Percentiles rank a stretch among this genome's conserved stretches.
These are phyloP conservation scores for Clathrospora elynae DNA, from an alignment of 2,329 filamentous ascomycete genomes.

Conservation along the genomic window DNA sequence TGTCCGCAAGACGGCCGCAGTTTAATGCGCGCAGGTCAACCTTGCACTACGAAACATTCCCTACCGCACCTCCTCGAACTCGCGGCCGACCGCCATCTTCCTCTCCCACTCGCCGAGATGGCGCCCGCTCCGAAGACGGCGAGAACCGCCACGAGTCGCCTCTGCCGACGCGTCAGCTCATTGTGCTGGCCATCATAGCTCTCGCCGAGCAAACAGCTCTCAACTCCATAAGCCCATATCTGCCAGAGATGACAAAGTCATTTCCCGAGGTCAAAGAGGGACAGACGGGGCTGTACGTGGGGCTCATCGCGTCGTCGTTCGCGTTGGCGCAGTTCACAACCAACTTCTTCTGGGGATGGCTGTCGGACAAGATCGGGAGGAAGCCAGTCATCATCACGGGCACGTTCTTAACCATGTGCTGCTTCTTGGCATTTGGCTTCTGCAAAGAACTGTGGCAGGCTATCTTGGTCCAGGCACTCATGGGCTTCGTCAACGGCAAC, in stretches of 20 bases:
- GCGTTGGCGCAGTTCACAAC: slow-evolving; percentile 90
- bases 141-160: slow-evolving; percentile 65
- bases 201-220: slow-evolving; percentile 94
- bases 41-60: slow-evolving; percentile 80
- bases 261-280: slow-evolving; percentile 78
- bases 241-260: slow-evolving; percentile 86
- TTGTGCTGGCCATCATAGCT: slow-evolving; percentile 83
- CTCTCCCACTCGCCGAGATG: slow-evolving; percentile 33
- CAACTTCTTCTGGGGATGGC: slow-evolving; percentile 88
- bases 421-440: slow-evolving; percentile 87
- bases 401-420: slow-evolving; percentile 78
- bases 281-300: slow-evolving; percentile 84
- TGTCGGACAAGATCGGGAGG: slow-evolving; percentile 77
- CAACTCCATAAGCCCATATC: slow-evolving; percentile 94
- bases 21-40: slow-evolving; percentile 55
- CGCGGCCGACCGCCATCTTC: slow-evolving; percentile 59
- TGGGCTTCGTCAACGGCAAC: slow-evolving; percentile 95
- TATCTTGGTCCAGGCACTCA: slow-evolving; percentile 80
- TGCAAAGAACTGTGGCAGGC: slow-evolving; percentile 83
- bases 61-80: slow-evolving; percentile 71
- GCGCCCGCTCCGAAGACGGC: slow-evolving; percentile 43
- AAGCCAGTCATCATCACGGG: slow-evolving; percentile 84
- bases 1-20: slow-evolving; percentile 42
- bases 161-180: slow-evolving; percentile 80
- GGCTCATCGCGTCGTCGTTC: slow-evolving; percentile 86